These are phyloP conservation scores for Rhodosporidiobolus sp. DNA, from an alignment of 768 basidiomycete genomes.

Conservation along the genomic window DNA sequence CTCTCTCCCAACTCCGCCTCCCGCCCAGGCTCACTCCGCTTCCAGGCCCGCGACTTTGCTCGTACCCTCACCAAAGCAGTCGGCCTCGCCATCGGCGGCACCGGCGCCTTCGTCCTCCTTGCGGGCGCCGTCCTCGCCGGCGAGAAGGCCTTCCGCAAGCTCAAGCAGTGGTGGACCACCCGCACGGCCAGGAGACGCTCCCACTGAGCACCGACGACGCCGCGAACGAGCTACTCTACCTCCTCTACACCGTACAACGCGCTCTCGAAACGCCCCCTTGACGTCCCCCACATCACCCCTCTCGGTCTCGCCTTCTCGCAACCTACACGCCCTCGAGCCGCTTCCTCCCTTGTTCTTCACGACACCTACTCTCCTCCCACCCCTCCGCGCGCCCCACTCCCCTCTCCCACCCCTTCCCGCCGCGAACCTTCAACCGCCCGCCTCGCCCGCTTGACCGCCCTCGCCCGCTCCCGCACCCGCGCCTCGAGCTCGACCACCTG, in stretches of 20 bases:
- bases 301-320: no score
- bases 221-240: background rate
- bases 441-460: conserved; percentile 10
- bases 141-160: background rate
- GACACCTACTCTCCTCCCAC: background rate
- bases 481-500: conserved; percentile 2
- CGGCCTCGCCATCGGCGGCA: background rate
- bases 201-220: background rate
- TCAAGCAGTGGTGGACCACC: background rate
- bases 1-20: background rate
- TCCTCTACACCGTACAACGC: no score
- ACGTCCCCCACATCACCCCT: no score
- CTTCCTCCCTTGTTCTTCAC: no score
- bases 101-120: conserved; percentile 8
- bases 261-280: no score
- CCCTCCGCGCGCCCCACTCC: background rate
- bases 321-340: no score
- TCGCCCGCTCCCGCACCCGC: conserved; percentile 1
- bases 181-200: no score
- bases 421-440: background rate
- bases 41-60: conserved; percentile 1
- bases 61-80: conserved; percentile 1
- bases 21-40: background rate
- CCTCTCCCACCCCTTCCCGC: background rate
- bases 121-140: background rate